Percentiles rank a stretch among this genome's conserved stretches.
These are phyloP conservation scores for Cadophora gregata DNA, from an alignment of 2,329 filamentous ascomycete genomes.

Conservation along the genomic window DNA sequence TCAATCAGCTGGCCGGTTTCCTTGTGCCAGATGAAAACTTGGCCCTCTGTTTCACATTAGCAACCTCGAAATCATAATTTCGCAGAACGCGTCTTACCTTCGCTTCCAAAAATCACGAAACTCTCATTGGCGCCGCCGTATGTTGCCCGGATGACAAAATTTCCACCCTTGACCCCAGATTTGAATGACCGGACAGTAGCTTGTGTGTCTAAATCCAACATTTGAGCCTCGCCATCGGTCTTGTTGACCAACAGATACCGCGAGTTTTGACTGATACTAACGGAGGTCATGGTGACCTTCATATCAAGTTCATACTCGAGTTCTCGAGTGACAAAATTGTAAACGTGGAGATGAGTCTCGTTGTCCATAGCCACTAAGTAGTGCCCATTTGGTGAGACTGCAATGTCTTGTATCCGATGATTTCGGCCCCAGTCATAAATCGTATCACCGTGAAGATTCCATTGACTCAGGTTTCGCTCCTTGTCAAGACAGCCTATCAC, in stretches of 20 bases:
- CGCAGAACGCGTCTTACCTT: constrained; percentile 65
- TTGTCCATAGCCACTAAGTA: constrained; percentile 81
- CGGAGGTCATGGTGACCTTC: constrained; percentile 74
- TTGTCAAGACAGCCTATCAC: constrained; percentile 80
- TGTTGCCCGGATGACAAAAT: constrained; percentile 79
- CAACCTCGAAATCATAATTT: constrained; percentile 9
- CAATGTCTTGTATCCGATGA: constrained; percentile 82
- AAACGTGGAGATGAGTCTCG: constrained; percentile 75
- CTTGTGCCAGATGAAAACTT: constrained; percentile 90
- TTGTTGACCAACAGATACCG: constrained; percentile 82
- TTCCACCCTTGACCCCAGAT: constrained; percentile 74
- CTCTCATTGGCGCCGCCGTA: constrained; percentile 93
- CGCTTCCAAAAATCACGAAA: constrained; percentile 90
- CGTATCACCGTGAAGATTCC: constrained; percentile 67
- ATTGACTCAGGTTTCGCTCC: constrained; percentile 70
- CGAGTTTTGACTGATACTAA: constrained; percentile 84
- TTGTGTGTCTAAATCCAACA: constrained; percentile 78
- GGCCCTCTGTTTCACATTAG: constrained; percentile 54
- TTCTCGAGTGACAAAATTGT: constrained; percentile 76
- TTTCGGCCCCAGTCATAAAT: constrained; percentile 70
- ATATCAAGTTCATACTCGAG: constrained; percentile 77
- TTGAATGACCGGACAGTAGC: constrained; percentile 73
- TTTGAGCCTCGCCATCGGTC: constrained; percentile 74
- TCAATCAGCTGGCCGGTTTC: constrained; percentile 78
- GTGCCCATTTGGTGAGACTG: constrained; percentile 80